These are phyloP conservation scores for Neonectria coccinea DNA, from an alignment of 2,329 filamentous ascomycete genomes.

Conservation along the genomic window DNA sequence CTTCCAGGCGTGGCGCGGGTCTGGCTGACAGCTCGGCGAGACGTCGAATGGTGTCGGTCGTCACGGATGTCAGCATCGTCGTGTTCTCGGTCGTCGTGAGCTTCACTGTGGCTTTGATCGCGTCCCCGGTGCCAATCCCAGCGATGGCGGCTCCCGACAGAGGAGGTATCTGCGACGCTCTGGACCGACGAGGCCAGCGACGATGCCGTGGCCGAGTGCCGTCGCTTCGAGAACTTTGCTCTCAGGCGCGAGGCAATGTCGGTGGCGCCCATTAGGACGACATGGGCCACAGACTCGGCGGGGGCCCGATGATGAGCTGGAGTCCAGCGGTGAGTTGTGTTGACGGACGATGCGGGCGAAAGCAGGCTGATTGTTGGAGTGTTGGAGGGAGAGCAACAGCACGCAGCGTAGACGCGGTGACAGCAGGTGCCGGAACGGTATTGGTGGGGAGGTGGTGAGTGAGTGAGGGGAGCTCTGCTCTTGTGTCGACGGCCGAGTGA, in stretches of 20 bases:
- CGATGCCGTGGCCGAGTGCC: conserved; percentile 55
- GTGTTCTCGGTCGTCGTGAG: conserved; percentile 28
- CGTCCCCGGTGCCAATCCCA: conserved; percentile 39
- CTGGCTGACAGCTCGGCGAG: conserved; percentile 39
- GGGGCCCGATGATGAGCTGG: conserved; percentile 21
- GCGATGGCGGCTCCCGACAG: conserved; percentile 41
- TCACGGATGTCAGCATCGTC: conserved; percentile 28
- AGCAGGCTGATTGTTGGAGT: conserved; percentile 2
- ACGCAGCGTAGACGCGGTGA: background rate
- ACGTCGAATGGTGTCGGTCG: conserved; percentile 27
- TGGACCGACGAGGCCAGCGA: conserved; percentile 52
- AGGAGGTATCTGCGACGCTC: conserved; percentile 39
- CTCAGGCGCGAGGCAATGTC: conserved; percentile 61
- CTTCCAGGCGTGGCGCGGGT: conserved; percentile 34
- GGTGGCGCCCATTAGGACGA: conserved; percentile 53
- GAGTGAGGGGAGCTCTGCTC: background rate
- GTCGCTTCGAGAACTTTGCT: conserved; percentile 58
- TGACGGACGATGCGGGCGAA: background rate
- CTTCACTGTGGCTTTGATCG: conserved; percentile 9
- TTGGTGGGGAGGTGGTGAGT: background rate
- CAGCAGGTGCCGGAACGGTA: background rate
- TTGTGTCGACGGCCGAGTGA: background rate
- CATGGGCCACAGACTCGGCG: conserved; percentile 34
- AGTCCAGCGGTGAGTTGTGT: conserved; percentile 6
- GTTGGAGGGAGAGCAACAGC: background rate